Base-by-base conservation (phyloP, 2,329 filamentous ascomycete genomes). In the Phoma sp. region DNA sequence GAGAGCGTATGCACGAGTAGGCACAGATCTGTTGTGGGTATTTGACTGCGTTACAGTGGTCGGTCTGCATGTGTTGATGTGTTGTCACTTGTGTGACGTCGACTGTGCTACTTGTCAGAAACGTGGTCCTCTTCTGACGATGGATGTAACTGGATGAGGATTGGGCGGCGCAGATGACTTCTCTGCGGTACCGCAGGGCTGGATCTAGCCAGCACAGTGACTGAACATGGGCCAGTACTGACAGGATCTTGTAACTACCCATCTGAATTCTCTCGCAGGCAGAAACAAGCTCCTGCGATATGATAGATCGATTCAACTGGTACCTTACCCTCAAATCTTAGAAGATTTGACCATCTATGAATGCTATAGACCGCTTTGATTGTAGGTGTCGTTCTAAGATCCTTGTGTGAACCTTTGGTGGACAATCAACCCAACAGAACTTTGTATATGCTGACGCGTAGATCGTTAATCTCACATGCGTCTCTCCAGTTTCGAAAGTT, bases 401-500 rank as follows among this genome's bases (percentile, higher is more conserved):
- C 15, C 5, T 17, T 12, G 22, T 29, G 31, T 22, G 19, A 36
- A 24, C 31, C 19, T 22, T 21, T 40, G 39, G 12, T n/a, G 17
- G 21, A 17, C 19, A 33, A 47, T 46, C 46, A 43, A 41, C 37
- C 35, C 53, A 56, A 41, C 43, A 43, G 40, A 36, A 40, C 27
- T 33, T 40, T 25, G 8, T 40, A 44, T 40, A 55, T 55, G 39
- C 36, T 40, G 45, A 32, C 36, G 17, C 10, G 51, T 52, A 51
- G 48, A 57, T 52, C 27, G 44, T 19, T 35, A 43, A 46, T 51
- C 31, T 51, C 31, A n/a, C 36, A 50, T 41, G 33, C 29, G 45
- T 39, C n/a, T 27, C 19, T 17, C 8, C 36, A 29, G 24, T 31
- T 47, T 41, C 37, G 27, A 43, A 24, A 36, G 31, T 33, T 36